Evolutionary conservation across 139 green algal genomes (phyloP).

Genomic region (Zygnema circumcarinatum): DNA sequence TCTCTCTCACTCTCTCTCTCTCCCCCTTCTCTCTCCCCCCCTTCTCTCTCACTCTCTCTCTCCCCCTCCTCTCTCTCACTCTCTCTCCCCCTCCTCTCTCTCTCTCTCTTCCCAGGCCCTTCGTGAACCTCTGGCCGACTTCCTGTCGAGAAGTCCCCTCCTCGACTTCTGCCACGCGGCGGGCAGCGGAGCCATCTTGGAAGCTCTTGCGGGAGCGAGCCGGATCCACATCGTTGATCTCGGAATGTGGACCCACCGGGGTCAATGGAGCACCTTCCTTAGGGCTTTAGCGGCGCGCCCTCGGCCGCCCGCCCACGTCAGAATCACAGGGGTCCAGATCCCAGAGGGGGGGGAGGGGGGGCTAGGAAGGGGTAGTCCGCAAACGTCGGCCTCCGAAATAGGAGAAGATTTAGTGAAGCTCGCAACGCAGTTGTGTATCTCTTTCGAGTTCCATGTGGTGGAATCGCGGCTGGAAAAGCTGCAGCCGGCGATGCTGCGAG

Average conservation of each 20-base stretch:
- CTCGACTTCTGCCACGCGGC: conserved; percentile 15
- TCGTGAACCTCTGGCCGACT: not conserved
- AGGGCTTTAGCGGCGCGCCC: conserved; percentile 1
- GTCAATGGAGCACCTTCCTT: conserved; percentile 29
- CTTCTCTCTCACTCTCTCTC: no score
- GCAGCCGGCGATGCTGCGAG: not conserved
- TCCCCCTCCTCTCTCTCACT: no score
- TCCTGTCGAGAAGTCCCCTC: not conserved
- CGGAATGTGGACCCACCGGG: conserved; percentile 18
- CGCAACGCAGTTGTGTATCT: conserved; percentile 14
- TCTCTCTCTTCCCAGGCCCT: not conserved
- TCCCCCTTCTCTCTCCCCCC: no score
- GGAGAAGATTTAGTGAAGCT: not conserved
- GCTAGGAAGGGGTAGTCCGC: not conserved
- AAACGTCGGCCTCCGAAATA: not conserved
- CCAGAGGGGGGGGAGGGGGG: not conserved
- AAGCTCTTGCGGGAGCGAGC: not conserved
- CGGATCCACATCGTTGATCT: conserved; percentile 29
- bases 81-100: not conserved
- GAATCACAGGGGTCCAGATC: conserved; percentile 23
- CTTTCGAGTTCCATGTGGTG: conserved; percentile 7
- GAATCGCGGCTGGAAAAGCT: not conserved
- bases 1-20: no score
- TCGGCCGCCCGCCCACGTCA: not conserved
- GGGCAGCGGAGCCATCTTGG: not conserved